A percentile compares a stretch with the other conserved stretches of the same genome.
These are phyloP conservation scores for Hypoxylon sp. DNA, from an alignment of 2,329 filamentous ascomycete species.

Conservation along the genomic window DNA sequence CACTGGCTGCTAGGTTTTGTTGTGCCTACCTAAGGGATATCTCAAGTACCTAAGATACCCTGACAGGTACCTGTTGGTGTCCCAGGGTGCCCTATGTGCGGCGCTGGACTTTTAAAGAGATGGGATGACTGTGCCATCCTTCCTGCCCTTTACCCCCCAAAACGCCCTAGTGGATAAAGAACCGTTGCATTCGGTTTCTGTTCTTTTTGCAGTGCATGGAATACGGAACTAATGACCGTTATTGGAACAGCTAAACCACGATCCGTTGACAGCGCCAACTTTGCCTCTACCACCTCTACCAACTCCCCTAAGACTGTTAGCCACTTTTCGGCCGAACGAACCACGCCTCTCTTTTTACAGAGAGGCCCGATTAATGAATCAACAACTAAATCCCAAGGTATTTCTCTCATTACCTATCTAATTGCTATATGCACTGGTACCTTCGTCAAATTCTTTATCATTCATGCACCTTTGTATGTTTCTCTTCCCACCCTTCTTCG, in stretches of 20 bases:
- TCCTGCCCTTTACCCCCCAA: neutral
- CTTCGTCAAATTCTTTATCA: constrained; percentile 24
- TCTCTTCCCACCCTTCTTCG: constrained; percentile 20
- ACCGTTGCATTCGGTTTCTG: constrained; percentile 27
- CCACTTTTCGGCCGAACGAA: constrained; percentile 47
- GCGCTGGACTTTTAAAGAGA: constrained; percentile 19
- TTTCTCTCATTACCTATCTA: constrained; percentile 48
- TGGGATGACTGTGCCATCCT: constrained; percentile 4
- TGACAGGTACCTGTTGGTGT: constrained; percentile 26
- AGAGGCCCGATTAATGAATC: constrained; percentile 59
- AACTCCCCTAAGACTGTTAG: constrained; percentile 31
- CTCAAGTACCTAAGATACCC: constrained; percentile 8
- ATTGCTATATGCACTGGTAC: constrained; percentile 26
- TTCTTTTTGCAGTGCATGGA: constrained; percentile 21
- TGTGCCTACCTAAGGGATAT: neutral
- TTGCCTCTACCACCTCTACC: neutral
- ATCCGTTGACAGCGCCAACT: constrained; percentile 35
- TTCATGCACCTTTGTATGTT: constrained; percentile 32
- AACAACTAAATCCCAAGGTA: constrained; percentile 59
- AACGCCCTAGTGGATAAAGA: constrained; percentile 37
- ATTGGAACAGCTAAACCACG: constrained; percentile 37
- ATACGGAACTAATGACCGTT: constrained; percentile 45
- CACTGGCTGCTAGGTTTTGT: neutral
- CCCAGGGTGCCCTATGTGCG: constrained; percentile 28
- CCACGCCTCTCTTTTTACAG: constrained; percentile 53